These are phyloP conservation scores for Castanopsis chinensis DNA, from an alignment of 306 rosid genomes.

Conservation along the genomic window DNA sequence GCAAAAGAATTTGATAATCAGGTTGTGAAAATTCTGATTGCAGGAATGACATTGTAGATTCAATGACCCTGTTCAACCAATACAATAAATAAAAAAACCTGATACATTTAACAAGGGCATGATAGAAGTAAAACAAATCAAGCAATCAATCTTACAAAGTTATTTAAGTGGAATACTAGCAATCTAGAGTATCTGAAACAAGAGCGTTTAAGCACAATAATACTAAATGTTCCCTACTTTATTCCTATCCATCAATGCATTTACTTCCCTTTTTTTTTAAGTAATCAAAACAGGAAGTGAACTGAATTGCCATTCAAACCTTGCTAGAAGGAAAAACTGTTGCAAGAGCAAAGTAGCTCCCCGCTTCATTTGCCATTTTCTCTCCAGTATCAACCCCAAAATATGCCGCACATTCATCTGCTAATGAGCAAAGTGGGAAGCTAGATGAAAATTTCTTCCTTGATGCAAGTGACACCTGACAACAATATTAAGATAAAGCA, in stretches of 20 bases:
- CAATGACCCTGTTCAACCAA: neutral
- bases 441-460: constrained; percentile 24
- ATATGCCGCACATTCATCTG: constrained; percentile 47
- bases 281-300: neutral
- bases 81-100: neutral
- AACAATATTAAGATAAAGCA: constrained; percentile 3
- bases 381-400: constrained; percentile 37
- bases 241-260: neutral
- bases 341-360: constrained; percentile 76
- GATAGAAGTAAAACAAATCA: neutral
- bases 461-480: constrained; percentile 59
- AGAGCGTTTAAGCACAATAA: neutral
- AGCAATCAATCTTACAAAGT: neutral
- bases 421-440: constrained; percentile 69
- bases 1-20: neutral
- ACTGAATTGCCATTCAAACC: constrained; percentile 43
- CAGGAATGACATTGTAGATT: neutral
- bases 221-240: neutral
- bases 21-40: neutral
- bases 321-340: constrained; percentile 61
- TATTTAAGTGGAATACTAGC: neutral
- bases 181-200: neutral
- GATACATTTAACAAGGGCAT: neutral
- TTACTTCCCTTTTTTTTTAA: neutral
- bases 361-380: constrained; percentile 30